Base-by-base conservation (phyloP, 352 stramenopile genomes). In the Phytophthora cryptogea region DNA sequence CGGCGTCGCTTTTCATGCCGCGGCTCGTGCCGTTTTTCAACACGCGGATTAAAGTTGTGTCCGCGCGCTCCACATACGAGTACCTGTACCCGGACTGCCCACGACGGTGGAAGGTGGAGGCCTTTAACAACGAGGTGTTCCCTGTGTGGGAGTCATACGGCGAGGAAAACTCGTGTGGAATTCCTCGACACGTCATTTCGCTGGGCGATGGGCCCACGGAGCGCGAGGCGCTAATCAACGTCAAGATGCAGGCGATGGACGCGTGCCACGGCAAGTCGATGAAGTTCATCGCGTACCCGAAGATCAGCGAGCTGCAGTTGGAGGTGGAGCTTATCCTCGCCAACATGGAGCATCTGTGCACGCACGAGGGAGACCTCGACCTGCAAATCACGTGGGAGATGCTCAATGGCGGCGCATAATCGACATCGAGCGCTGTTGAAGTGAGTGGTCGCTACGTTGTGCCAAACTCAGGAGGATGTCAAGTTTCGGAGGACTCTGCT, bases 21-120 rank as follows among this genome's bases (percentile, higher is more conserved):
- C 76, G 74, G 2, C 80, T 95, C 13, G 63, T 94, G 46, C 72
- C 74, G n/a, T 80, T 94, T 23, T 70, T 97, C 26, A 79, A 81
- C 62, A 86, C 78, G 20, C 71, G 86, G 39, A 90, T 97, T 35
- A 94, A 92, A 59, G 83, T 97, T 28, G 68, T 96, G 17, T 96
- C 87, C n/a, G 90, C 90, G n/a, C 85, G 90, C 10, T 92, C 86
- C 32, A 93, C 83, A 16, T 97, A 96, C 69, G 88, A 96, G 60
- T 86, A 88, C n/a, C 27, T 90, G 67, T 96, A 92, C 72, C 89
- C 88, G 16, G 77, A 90, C 53, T 89, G 87, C 54, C 82, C 83
- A 11, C 78, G 79, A 9, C 80, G 84, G 51, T 97, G 90, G 90
- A 97, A 97, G 58, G 83, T 95, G 37, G 78, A 94, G 52, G 88